These are phyloP conservation scores for Penicillium polonicum DNA, from an alignment of 2,329 filamentous ascomycete genomes.

Conservation along the genomic window DNA sequence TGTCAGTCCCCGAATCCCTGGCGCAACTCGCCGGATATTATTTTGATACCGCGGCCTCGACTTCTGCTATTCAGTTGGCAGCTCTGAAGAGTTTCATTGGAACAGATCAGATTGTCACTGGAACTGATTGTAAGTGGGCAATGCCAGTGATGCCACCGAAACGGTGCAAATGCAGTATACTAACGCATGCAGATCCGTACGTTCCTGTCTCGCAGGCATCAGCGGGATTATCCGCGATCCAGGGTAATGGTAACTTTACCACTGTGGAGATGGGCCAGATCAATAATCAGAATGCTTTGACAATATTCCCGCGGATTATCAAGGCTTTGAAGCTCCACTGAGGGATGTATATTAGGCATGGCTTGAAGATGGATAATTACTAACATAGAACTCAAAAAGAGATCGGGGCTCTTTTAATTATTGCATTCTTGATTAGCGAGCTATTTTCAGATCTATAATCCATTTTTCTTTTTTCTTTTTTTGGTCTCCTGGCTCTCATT, in stretches of 20 bases:
- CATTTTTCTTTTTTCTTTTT: too few relatives aligned
- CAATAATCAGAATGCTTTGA: slow-evolving; percentile 26
- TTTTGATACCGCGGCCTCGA: slow-evolving; percentile 21
- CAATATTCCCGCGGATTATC: slow-evolving; percentile 22
- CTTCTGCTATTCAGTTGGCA: slow-evolving; percentile 22
- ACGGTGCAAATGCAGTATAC: background rate
- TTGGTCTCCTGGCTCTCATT: too few relatives aligned
- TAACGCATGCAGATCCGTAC: slow-evolving; percentile 22
- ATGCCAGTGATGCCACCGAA: too few relatives aligned
- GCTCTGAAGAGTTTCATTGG: slow-evolving; percentile 28
- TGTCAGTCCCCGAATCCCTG: slow-evolving; percentile 14
- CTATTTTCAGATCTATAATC: too few relatives aligned
- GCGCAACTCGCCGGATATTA: slow-evolving; percentile 25
- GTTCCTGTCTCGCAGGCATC: slow-evolving; percentile 13
- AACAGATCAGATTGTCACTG: slow-evolving; percentile 21
- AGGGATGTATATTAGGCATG: background rate
- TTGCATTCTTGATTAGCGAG: too few relatives aligned
- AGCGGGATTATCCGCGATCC: slow-evolving; percentile 8
- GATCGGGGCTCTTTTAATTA: too few relatives aligned
- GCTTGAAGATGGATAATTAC: background rate
- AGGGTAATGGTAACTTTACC: slow-evolving; percentile 24
- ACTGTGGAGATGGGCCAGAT: slow-evolving; percentile 19
- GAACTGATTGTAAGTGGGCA: slow-evolving; percentile 26
- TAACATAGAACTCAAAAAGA: background rate
- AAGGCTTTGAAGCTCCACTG: background rate